A percentile compares a stretch with the other conserved stretches of the same genome.
These are phyloP conservation scores for Singerocomus inundabilis DNA, from an alignment of 1,284 basidiomycete genomes.

Conservation along the genomic window DNA sequence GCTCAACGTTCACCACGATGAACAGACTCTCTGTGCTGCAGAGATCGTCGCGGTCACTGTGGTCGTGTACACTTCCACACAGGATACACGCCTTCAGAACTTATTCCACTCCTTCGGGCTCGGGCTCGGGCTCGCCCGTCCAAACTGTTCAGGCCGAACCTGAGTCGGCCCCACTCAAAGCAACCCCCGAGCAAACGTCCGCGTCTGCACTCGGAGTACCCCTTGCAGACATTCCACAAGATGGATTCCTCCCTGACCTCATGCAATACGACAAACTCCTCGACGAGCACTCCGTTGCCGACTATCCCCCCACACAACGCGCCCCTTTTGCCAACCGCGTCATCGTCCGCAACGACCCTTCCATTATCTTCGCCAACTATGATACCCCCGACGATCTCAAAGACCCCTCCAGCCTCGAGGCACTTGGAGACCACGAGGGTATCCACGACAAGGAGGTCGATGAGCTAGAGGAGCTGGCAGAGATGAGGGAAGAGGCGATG, in stretches of 20 bases:
- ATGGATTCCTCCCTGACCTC: constrained; percentile 50
- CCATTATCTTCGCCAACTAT: constrained; percentile 28
- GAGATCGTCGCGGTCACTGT: constrained; percentile 7
- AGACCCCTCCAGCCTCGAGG: constrained; percentile 3
- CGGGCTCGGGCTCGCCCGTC: constrained; percentile 4
- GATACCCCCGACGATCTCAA: constrained; percentile 11
- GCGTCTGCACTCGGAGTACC: constrained; percentile 15
- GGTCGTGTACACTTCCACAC: constrained; percentile 1
- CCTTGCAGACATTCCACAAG: constrained; percentile 25
- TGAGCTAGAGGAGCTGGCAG: constrained; percentile 20
- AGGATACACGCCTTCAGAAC: constrained; percentile 6
- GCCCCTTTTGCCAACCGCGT: constrained; percentile 57
- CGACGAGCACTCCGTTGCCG: constrained; percentile 54
- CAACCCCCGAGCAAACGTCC: background rate
- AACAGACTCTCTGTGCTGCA: constrained; percentile 21
- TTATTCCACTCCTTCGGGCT: constrained; percentile 16
- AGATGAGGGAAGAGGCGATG: constrained; percentile 21
- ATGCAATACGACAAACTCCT: constrained; percentile 58
- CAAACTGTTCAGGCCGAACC: constrained; percentile 6
- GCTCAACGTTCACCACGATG: constrained; percentile 12
- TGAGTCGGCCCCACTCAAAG: constrained; percentile 1
- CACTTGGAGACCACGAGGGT: constrained; percentile 11
- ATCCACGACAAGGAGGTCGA: constrained; percentile 16
- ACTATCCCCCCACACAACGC: constrained; percentile 49
- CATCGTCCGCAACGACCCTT: constrained; percentile 59